Evolutionary conservation across 345 rosid species (phyloP).

Genomic region (Populus pruinosa): DNA sequence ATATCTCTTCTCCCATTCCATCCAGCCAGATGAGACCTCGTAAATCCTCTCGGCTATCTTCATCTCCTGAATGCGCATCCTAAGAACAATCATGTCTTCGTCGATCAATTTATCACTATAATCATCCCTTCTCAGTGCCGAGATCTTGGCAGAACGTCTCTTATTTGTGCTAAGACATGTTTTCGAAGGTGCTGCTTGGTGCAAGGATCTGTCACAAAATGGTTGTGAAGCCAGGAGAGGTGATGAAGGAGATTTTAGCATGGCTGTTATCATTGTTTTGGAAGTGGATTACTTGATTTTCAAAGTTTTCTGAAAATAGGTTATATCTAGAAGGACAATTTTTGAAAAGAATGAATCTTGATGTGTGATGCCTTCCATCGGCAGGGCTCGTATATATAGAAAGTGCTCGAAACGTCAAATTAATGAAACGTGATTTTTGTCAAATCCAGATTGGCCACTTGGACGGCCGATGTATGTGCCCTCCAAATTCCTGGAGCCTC

Average conservation of each 20-base stretch:
- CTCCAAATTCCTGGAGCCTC: no score
- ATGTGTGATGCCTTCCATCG: no score
- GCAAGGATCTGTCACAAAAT: not conserved
- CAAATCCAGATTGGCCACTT: no score
- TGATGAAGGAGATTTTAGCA: not conserved
- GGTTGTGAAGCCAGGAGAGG: not conserved
- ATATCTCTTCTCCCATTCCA: conserved; percentile 13
- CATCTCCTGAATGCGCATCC: conserved; percentile 7
- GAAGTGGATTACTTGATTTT: not conserved
- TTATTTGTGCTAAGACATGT: not conserved
- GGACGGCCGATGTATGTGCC: no score
- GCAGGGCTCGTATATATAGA: no score
- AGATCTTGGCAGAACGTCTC: not conserved
- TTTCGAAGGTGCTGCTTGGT: not conserved
- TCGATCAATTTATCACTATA: not conserved
- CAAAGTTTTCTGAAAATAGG: not conserved
- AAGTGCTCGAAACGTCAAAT: no score
- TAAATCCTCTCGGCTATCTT: not conserved
- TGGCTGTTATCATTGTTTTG: conserved; percentile 6
- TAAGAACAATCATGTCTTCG: conserved; percentile 11
- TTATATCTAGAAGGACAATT: not conserved
- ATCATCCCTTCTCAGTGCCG: not conserved
- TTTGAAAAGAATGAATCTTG: not conserved
- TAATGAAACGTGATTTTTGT: no score
- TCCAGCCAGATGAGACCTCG: not conserved